A percentile compares a stretch with the other conserved stretches of the same genome.
Evolutionary conservation across 2,329 filamentous ascomycete species (phyloP).

Genomic region (Curvularia spicifera): DNA sequence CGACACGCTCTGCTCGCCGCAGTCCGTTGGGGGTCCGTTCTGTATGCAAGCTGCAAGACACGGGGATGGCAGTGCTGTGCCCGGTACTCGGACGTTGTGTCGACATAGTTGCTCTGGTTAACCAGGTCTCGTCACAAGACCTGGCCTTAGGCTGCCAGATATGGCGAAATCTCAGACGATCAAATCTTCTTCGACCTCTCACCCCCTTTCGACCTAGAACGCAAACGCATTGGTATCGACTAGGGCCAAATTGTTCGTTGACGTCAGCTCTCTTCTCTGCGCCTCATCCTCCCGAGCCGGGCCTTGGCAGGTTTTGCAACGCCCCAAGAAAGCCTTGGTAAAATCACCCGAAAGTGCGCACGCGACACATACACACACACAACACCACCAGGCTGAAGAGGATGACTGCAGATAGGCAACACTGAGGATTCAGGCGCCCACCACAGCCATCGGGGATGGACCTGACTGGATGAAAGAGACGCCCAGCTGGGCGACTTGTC

Average conservation of each 20-base stretch:
- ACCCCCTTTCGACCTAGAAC: slow-evolving; percentile 2
- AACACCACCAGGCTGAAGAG: not conserved
- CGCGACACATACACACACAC: not conserved
- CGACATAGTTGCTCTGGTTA: not conserved
- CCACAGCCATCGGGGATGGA: too few species aligned
- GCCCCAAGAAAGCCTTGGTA: not conserved
- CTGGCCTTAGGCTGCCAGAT: slow-evolving; percentile 1
- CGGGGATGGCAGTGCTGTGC: not conserved
- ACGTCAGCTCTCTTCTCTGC: slow-evolving; percentile 7
- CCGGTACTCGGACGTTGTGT: not conserved
- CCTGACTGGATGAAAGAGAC: too few species aligned
- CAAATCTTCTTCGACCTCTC: not conserved
- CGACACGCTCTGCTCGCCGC: not conserved
- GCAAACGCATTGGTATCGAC: not conserved
- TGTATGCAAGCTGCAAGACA: not conserved
- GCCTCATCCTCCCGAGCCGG: not conserved
- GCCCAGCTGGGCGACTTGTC: not conserved
- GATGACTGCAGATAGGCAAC: not conserved
- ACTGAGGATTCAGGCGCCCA: too few species aligned
- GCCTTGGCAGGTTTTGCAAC: not conserved
- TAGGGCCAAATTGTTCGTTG: slow-evolving; percentile 4
- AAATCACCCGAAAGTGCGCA: not conserved
- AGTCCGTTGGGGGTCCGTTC: not conserved
- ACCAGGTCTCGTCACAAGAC: slow-evolving; percentile 8
- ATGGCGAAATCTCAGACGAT: slow-evolving; percentile 6